Evolutionary conservation across 768 basidiomycete species (phyloP), one percentile per base, ranked within the genome.

Genomic region (Terana coerulea): DNA sequence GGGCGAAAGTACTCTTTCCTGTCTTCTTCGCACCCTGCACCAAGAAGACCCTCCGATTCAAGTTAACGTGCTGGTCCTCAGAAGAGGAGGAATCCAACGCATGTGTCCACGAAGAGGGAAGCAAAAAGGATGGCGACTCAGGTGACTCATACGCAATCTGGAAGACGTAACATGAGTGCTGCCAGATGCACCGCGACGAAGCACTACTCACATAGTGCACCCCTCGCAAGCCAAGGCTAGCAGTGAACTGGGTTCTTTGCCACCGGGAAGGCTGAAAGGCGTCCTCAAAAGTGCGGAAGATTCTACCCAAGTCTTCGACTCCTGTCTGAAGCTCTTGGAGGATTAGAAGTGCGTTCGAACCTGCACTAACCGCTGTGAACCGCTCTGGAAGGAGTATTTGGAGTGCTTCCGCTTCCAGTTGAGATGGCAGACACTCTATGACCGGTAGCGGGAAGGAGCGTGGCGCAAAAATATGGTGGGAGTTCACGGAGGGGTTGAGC

Each of bases 1-100:
- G 73, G 0, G 88, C 82, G 60, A 98, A 87, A 0, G 91, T 91
- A 54, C 92, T 95, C 67, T 99, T 99, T 0, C 95, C 95, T 7
- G 81, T 77, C 44, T 89, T 84, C 67, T 91, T 95, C 0, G 89
- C 79, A 0, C 95, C 95, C 61, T 85, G 91, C 19, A 98, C 76
- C 2, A 97, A 62, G 54, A 75, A 84, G 0, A 86, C 69, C 0
- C 70, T 63, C 21, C 61, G 45, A 1, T 45, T 47, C 24, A 31
- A 49, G n/a, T n/a, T n/a, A n/a, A n/a, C n/a, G n/a, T n/a, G n/a
- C 4, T 31, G 29, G 7, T 17, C 14, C 21, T 19, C 35, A 15
- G 21, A 6, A 5, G 28, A 30, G 12, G 29, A 10, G 14, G 37
- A 25, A 7, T 50, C 29, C 9, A 75, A 47, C 1, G 68, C 68